These are phyloP conservation scores for Penicillium occitanis DNA, from an alignment of 2,329 filamentous ascomycete species.

Conservation along the genomic window DNA sequence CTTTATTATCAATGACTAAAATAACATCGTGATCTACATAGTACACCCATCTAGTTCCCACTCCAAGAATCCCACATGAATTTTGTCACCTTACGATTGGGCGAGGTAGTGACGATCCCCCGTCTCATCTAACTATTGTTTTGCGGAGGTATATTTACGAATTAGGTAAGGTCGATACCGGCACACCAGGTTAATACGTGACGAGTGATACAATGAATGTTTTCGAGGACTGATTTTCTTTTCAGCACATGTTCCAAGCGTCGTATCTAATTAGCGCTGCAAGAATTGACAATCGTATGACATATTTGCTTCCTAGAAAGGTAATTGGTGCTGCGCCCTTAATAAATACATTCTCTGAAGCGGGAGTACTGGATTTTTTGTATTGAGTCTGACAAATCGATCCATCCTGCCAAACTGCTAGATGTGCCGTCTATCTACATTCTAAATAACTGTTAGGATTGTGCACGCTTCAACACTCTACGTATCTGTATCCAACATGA, in stretches of 20 bases:
- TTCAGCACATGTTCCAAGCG: background rate
- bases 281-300: background rate
- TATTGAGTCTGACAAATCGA: background rate
- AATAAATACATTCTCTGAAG: background rate
- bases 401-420: background rate
- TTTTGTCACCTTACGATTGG: background rate
- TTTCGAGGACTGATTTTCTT: background rate
- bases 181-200: background rate
- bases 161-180: background rate
- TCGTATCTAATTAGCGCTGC: background rate
- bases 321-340: background rate
- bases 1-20: background rate
- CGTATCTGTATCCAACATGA: background rate
- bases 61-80: background rate
- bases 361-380: background rate
- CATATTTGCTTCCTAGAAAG: background rate
- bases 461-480: background rate
- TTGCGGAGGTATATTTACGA: background rate
- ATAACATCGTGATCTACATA: background rate
- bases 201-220: background rate
- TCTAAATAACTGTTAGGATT: background rate
- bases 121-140: background rate
- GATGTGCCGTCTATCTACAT: background rate
- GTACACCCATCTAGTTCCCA: background rate
- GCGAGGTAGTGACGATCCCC: background rate